Evolutionary conservation across 2,329 filamentous ascomycete genomes (phyloP).

Genomic region (Ophiocordyceps sinensis): DNA sequence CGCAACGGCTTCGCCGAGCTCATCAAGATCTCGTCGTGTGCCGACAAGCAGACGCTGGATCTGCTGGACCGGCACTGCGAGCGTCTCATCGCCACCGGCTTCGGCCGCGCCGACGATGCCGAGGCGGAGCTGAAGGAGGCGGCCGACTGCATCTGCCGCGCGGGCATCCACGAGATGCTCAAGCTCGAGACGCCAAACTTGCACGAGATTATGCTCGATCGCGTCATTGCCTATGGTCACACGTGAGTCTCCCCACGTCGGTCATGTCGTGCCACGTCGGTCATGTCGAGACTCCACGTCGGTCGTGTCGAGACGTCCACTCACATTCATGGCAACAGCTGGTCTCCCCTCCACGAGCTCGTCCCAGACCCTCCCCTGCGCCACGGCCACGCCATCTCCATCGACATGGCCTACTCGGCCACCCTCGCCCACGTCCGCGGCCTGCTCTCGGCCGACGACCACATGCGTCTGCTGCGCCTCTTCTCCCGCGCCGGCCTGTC

Average conservation of each 20-base stretch:
- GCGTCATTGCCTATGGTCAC: slow-evolving; percentile 61
- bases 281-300: background rate
- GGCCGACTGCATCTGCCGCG: slow-evolving; percentile 53
- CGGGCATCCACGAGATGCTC: slow-evolving; percentile 58
- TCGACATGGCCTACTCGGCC: slow-evolving; percentile 63
- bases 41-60: slow-evolving; percentile 50
- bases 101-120: slow-evolving; percentile 45
- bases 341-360: slow-evolving; percentile 60
- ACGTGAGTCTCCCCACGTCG: slow-evolving; percentile 28
- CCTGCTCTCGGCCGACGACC: slow-evolving; percentile 43
- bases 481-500: slow-evolving; percentile 58
- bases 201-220: slow-evolving; percentile 57
- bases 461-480: slow-evolving; percentile 46
- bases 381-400: slow-evolving; percentile 60
- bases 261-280: too few species aligned
- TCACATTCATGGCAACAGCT: slow-evolving; percentile 24
- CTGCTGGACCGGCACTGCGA: slow-evolving; percentile 56
- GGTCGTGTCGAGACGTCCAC: background rate
- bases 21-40: slow-evolving; percentile 63
- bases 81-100: slow-evolving; percentile 48
- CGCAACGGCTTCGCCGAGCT: slow-evolving; percentile 61
- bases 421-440: slow-evolving; percentile 51
- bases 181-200: slow-evolving; percentile 60
- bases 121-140: slow-evolving; percentile 40
- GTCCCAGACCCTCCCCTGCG: slow-evolving; percentile 53